These are phyloP conservation scores for Exserohilum rostratum DNA, from an alignment of 2,329 filamentous ascomycete genomes.

Conservation along the genomic window DNA sequence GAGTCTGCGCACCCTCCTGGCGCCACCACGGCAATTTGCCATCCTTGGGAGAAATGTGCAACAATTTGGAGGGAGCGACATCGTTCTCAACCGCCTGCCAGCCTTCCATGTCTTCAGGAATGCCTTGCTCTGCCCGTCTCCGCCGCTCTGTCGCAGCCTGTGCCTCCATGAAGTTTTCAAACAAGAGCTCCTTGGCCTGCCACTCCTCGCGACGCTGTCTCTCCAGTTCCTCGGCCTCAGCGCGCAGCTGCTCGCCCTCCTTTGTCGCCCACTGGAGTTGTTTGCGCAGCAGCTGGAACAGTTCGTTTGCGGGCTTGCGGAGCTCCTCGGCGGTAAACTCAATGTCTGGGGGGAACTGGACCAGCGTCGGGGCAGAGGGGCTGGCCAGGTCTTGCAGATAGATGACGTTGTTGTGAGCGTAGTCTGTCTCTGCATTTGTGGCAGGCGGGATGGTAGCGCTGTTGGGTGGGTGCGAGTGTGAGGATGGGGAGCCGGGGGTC, in stretches of 20 bases:
- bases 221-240: constrained; percentile 71
- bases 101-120: constrained; percentile 38
- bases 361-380: constrained; percentile 61
- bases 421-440: constrained; percentile 41
- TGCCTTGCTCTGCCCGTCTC: constrained; percentile 42
- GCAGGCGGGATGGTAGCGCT: constrained; percentile 27
- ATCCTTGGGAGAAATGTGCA: constrained; percentile 32
- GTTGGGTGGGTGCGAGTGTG: constrained; percentile 31
- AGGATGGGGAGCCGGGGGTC: constrained; percentile 45
- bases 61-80: constrained; percentile 37
- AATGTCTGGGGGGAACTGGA: constrained; percentile 61
- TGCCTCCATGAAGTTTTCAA: constrained; percentile 77
- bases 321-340: constrained; percentile 72
- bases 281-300: constrained; percentile 67
- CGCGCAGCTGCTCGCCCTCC: constrained; percentile 67
- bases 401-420: constrained; percentile 62
- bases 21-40: constrained; percentile 46
- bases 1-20: constrained; percentile 27
- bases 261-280: constrained; percentile 76
- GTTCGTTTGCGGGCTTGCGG: constrained; percentile 66
- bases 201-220: constrained; percentile 72
- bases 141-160: constrained; percentile 58
- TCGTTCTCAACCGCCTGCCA: constrained; percentile 48
- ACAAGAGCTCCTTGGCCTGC: constrained; percentile 77
- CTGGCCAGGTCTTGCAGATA: constrained; percentile 65